phyloP scores from a whole-genome alignment of 73 alveolate genomes.

The Tetrahymena thermophila region DNA sequence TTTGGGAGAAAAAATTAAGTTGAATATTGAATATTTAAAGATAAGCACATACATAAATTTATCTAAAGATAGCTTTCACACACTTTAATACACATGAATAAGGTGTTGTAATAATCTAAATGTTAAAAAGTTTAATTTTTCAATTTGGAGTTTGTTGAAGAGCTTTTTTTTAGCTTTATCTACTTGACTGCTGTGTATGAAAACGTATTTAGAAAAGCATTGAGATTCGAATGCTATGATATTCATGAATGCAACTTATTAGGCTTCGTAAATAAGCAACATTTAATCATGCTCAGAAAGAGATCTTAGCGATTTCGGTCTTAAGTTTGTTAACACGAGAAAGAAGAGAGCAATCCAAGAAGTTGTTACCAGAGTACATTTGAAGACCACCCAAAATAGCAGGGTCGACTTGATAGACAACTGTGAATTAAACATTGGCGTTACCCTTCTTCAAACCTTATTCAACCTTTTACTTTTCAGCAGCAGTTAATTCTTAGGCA shows the following conservation, averaged over 20 bases:
- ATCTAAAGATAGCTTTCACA: not conserved
- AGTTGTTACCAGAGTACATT: conserved; percentile 71
- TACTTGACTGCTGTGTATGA: not conserved
- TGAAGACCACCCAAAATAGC: conserved; percentile 66
- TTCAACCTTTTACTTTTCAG: conserved; percentile 53
- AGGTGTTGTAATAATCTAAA: not conserved
- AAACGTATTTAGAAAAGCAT: not conserved
- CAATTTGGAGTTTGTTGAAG: not conserved
- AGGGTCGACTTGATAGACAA: conserved; percentile 57
- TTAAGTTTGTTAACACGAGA: conserved; percentile 60
- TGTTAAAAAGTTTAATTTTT: not conserved
- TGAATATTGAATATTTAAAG: not conserved
- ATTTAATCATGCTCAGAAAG: conserved; percentile 16
- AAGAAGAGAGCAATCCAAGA: conserved; percentile 59
- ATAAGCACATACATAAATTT: not conserved
- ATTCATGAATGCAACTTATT: not conserved
- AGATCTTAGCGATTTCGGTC: conserved; percentile 45
- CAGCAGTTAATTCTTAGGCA: conserved; percentile 51
- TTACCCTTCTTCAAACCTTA: conserved; percentile 48
- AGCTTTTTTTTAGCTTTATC: not conserved
- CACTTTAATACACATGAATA: not conserved
- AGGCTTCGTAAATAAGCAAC: not conserved
- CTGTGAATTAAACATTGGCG: conserved; percentile 28
- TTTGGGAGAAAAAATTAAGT: not conserved
- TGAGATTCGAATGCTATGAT: not conserved